These are phyloP conservation scores for Nidularia sp. DNA, from an alignment of 768 basidiomycete species.

Conservation along the genomic window DNA sequence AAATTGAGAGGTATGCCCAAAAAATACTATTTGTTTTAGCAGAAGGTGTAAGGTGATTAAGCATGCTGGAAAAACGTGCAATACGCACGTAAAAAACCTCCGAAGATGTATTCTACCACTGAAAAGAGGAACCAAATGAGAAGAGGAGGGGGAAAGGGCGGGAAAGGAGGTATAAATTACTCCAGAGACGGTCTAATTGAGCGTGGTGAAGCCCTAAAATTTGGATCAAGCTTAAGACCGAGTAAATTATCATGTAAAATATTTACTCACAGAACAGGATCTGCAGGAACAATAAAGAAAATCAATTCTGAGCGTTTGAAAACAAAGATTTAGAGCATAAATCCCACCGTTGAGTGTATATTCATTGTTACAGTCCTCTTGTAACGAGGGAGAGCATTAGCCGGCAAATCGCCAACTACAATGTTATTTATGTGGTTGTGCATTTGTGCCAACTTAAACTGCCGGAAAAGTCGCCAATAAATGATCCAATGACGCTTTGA, in stretches of 20 bases:
- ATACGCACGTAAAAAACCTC: not conserved
- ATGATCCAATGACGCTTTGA: not conserved
- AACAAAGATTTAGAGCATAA: not conserved
- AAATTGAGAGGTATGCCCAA: constrained; percentile 1
- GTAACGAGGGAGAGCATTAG: constrained; percentile 1
- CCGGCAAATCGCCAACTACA: constrained; percentile 10
- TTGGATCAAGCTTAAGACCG: not conserved
- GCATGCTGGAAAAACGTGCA: not conserved
- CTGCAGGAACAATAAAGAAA: not conserved
- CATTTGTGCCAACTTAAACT: constrained; percentile 5
- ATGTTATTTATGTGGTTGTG: constrained; percentile 10
- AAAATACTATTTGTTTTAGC: constrained; percentile 3
- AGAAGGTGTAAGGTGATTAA: not conserved
- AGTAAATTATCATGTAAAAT: not conserved
- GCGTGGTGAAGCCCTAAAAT: not conserved
- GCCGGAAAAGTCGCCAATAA: constrained; percentile 6
- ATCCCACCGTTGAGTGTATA: not conserved
- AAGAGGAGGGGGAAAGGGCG: not conserved
- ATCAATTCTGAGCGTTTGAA: not conserved
- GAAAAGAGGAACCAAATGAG: not conserved
- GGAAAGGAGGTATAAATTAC: not conserved
- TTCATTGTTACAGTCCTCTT: not conserved
- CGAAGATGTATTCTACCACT: not conserved
- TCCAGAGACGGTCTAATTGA: not conserved
- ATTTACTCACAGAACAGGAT: constrained; percentile 7